Evolutionary conservation across 805 yeast species (phyloP).

Genomic region (Kuraishia piskuri): DNA sequence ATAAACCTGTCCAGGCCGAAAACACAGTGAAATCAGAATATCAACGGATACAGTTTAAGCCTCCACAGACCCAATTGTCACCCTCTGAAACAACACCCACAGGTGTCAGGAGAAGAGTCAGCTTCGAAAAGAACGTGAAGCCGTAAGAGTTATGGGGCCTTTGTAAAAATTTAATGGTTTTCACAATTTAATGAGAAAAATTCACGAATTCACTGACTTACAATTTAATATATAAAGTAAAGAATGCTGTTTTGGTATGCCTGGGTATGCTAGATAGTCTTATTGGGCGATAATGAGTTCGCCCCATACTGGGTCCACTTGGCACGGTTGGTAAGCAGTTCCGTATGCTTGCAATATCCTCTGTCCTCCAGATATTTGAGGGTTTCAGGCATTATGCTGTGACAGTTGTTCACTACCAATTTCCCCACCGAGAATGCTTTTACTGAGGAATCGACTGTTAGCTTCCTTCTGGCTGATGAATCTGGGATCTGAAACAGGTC

Average conservation of each 20-base stretch:
- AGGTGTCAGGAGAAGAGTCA: background rate
- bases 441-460: background rate
- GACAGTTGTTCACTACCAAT: background rate
- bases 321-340: background rate
- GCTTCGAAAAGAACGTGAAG: background rate
- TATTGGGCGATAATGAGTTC: background rate
- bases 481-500: slow-evolving; percentile 1
- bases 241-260: no score
- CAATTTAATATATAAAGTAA: no score
- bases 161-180: no score
- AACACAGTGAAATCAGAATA: no score
- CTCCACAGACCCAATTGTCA: background rate
- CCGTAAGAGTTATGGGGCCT: background rate
- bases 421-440: background rate
- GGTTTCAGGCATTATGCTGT: background rate
- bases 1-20: no score
- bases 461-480: background rate
- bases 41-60: no score
- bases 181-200: no score
- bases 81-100: background rate
- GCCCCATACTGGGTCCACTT: background rate
- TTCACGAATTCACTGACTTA: no score
- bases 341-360: background rate
- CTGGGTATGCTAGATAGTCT: background rate
- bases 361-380: background rate